phyloP scores from a whole-genome alignment of 2,329 filamentous ascomycete species.

The Fusarium caatingaense region DNA sequence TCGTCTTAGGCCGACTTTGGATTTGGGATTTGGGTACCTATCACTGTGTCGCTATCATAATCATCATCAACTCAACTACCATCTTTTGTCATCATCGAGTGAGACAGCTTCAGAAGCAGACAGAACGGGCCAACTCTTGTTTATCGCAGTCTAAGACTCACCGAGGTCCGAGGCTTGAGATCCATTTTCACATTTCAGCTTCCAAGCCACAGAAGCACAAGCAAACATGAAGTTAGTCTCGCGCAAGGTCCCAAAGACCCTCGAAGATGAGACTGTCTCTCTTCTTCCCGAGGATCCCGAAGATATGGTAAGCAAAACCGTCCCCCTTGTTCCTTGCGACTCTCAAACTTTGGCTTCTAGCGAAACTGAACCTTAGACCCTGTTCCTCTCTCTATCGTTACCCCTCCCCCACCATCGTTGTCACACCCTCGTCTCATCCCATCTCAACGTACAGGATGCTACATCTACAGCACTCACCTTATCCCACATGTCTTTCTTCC shows the following conservation, averaged over 20 bases:
- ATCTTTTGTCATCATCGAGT: slow-evolving; percentile 1
- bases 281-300: slow-evolving; percentile 59
- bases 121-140: slow-evolving; percentile 32
- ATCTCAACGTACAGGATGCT: slow-evolving; percentile 8
- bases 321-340: slow-evolving; percentile 13
- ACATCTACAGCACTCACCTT: slow-evolving; percentile 10
- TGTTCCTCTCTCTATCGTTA: slow-evolving; percentile 31
- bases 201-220: slow-evolving; percentile 32
- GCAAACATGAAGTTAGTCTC: slow-evolving; percentile 55
- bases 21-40: slow-evolving; percentile 1
- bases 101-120: not conserved
- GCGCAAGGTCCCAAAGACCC: slow-evolving; percentile 52
- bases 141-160: slow-evolving; percentile 18
- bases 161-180: slow-evolving; percentile 29
- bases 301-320: slow-evolving; percentile 56
- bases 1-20: slow-evolving; percentile 7
- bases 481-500: slow-evolving; percentile 8
- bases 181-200: slow-evolving; percentile 10
- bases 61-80: slow-evolving; percentile 11
- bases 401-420: slow-evolving; percentile 32
- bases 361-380: slow-evolving; percentile 13
- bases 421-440: slow-evolving; percentile 29
- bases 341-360: slow-evolving; percentile 16
- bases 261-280: slow-evolving; percentile 56
- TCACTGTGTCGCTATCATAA: not conserved